phyloP scores from a whole-genome alignment of 495 filamentous ascomycete species.

The Aspergillus mulundensis region DNA sequence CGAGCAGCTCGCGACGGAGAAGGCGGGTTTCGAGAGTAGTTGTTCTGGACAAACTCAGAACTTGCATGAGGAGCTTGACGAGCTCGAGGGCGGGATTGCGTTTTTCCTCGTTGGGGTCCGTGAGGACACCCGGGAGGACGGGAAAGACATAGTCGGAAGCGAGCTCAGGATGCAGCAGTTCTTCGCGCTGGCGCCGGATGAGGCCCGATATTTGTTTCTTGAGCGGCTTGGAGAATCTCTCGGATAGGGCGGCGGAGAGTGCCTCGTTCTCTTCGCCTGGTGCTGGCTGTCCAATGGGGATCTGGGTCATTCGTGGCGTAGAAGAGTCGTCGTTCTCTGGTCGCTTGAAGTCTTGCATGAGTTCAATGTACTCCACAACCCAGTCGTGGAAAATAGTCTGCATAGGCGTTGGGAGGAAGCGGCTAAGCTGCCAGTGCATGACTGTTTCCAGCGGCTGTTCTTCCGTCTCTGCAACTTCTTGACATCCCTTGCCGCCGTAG shows the following conservation, averaged over 20 bases:
- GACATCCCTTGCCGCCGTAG: constrained; percentile 90
- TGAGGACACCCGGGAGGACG: constrained; percentile 66
- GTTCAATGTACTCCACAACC: constrained; percentile 89
- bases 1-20: constrained; percentile 81
- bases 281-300: constrained; percentile 45
- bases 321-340: constrained; percentile 48
- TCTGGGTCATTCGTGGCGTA: constrained; percentile 77
- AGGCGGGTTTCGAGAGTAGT: constrained; percentile 80
- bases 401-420: constrained; percentile 76
- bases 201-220: constrained; percentile 80
- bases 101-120: constrained; percentile 53
- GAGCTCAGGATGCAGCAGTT: constrained; percentile 85
- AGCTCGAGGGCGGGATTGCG: constrained; percentile 84
- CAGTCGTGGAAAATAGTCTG: constrained; percentile 87
- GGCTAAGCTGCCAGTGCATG: constrained; percentile 97
- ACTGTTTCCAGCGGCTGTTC: constrained; percentile 84
- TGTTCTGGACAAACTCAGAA: constrained; percentile 76
- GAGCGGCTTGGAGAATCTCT: constrained; percentile 78
- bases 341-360: constrained; percentile 84
- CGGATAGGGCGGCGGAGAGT: constrained; percentile 58
- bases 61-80: constrained; percentile 85
- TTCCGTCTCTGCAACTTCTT: constrained; percentile 76
- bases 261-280: constrained; percentile 54
- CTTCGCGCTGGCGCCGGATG: constrained; percentile 76
- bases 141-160: constrained; percentile 87